These are phyloP conservation scores for Elongisporangium prolatum DNA, from an alignment of 352 stramenopile genomes.

Conservation along the genomic window DNA sequence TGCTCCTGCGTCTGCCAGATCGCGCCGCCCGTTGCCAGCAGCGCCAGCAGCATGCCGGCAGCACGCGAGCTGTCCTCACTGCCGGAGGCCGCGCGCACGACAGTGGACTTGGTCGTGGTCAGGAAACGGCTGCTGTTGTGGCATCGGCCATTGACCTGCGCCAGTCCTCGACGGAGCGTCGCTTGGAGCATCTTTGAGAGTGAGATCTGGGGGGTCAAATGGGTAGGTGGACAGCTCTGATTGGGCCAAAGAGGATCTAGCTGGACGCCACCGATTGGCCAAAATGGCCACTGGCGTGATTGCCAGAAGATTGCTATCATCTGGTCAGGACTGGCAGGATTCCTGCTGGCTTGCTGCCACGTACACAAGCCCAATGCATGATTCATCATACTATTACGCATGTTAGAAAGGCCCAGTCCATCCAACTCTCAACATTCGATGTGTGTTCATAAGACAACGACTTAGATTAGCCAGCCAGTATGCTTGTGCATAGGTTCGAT, in stretches of 20 bases:
- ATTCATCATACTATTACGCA: no score
- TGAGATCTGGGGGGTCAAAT: not conserved
- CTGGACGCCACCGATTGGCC: not conserved
- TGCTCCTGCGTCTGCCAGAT: conserved; percentile 3
- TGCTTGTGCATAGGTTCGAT: not conserved
- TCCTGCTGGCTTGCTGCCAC: no score
- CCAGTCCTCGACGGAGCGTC: not conserved
- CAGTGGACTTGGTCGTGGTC: not conserved
- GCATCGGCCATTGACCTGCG: not conserved
- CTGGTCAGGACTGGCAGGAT: no score
- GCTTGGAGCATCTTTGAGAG: not conserved
- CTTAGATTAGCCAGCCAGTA: not conserved
- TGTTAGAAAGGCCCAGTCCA: no score
- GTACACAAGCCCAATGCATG: no score
- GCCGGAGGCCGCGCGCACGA: not conserved
- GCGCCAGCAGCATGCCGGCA: conserved; percentile 11
- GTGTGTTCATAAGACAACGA: not conserved
- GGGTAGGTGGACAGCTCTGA: not conserved
- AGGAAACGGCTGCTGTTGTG: not conserved
- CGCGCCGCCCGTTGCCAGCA: conserved; percentile 14
- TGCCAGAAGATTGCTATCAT: no score
- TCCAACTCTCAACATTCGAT: no score
- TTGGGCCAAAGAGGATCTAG: not conserved
- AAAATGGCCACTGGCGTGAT: no score
- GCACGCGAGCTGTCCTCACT: conserved; percentile 1